These are phyloP conservation scores for Fusarium sp. DNA, from an alignment of 2,329 filamentous ascomycete species.

Conservation along the genomic window DNA sequence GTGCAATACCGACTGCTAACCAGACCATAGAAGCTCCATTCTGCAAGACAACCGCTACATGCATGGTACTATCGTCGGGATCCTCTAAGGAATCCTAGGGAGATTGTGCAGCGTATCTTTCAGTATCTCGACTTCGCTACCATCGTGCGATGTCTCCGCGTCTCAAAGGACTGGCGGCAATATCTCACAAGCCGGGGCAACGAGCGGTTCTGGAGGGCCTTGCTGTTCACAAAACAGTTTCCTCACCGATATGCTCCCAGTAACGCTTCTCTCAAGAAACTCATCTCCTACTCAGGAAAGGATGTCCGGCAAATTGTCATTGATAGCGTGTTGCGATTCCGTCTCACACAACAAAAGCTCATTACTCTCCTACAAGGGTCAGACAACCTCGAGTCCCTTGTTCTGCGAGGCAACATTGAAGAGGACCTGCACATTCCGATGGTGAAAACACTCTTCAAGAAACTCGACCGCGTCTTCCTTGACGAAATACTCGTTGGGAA, in stretches of 20 bases:
- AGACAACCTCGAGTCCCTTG: slow-evolving; percentile 43
- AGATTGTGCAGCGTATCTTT: slow-evolving; percentile 53
- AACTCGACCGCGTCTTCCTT: slow-evolving; percentile 38
- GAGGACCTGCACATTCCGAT: slow-evolving; percentile 41
- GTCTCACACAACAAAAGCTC: slow-evolving; percentile 48
- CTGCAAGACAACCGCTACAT: slow-evolving; percentile 51
- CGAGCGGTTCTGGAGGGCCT: slow-evolving; percentile 47
- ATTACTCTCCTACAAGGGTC: slow-evolving; percentile 43
- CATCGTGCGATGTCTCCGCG: slow-evolving; percentile 49
- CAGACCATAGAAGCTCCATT: slow-evolving; percentile 48
- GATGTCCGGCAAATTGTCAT: slow-evolving; percentile 48
- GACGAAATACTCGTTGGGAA: slow-evolving; percentile 34
- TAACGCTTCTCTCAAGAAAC: slow-evolving; percentile 41
- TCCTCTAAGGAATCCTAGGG: slow-evolving; percentile 51
- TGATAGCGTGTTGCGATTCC: slow-evolving; percentile 40
- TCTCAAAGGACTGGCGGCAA: slow-evolving; percentile 49
- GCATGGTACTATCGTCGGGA: slow-evolving; percentile 49
- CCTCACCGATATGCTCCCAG: slow-evolving; percentile 39
- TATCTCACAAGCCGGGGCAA: slow-evolving; percentile 47
- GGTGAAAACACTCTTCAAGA: slow-evolving; percentile 23
- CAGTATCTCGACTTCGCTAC: slow-evolving; percentile 49
- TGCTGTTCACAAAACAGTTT: slow-evolving; percentile 44
- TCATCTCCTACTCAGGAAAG: slow-evolving; percentile 49
- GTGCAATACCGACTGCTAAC: slow-evolving; percentile 1
- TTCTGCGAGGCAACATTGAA: slow-evolving; percentile 28